These are phyloP conservation scores for Trametes polyzona DNA, from an alignment of 1,284 basidiomycete species.

Conservation along the genomic window DNA sequence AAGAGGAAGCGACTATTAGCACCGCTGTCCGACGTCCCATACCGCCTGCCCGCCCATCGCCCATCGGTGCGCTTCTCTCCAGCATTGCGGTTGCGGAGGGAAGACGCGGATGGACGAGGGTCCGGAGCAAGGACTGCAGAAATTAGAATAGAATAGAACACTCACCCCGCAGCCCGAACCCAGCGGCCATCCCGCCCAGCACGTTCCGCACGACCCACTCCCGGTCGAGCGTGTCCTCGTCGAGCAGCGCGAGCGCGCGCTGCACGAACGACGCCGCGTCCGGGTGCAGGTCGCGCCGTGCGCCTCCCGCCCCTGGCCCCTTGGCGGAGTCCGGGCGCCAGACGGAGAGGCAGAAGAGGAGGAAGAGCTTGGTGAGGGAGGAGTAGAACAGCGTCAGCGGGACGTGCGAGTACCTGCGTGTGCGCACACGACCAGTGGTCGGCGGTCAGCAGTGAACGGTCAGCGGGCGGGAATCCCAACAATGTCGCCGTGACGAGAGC, in stretches of 20 bases:
- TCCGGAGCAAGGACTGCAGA: too few species aligned
- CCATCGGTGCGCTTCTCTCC: too few species aligned
- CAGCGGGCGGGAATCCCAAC: too few species aligned
- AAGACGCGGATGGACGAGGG: too few species aligned
- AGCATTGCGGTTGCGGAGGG: too few species aligned
- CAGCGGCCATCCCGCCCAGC: conserved; percentile 83
- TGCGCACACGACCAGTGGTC: neutral
- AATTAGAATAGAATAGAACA: too few species aligned
- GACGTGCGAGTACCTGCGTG: conserved; percentile 67
- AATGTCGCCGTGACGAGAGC: too few species aligned
- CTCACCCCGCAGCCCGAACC: conserved; percentile 67
- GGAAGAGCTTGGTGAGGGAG: conserved; percentile 84
- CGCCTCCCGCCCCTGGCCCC: neutral
- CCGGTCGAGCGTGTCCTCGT: conserved; percentile 73
- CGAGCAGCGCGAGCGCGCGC: conserved; percentile 52
- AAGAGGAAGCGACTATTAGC: neutral
- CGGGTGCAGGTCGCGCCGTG: conserved; percentile 21
- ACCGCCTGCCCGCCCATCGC: too few species aligned
- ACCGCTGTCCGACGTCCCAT: too few species aligned
- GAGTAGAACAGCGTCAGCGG: conserved; percentile 86
- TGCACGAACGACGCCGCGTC: conserved; percentile 33
- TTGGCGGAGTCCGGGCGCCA: conserved; percentile 63
- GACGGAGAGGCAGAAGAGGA: conserved; percentile 82
- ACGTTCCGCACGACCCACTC: conserved; percentile 87
- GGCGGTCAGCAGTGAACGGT: conserved; percentile 5